Base-by-base conservation (phyloP, 225 moss, liverwort and hornwort species). In the Lunularia cruciata region DNA sequence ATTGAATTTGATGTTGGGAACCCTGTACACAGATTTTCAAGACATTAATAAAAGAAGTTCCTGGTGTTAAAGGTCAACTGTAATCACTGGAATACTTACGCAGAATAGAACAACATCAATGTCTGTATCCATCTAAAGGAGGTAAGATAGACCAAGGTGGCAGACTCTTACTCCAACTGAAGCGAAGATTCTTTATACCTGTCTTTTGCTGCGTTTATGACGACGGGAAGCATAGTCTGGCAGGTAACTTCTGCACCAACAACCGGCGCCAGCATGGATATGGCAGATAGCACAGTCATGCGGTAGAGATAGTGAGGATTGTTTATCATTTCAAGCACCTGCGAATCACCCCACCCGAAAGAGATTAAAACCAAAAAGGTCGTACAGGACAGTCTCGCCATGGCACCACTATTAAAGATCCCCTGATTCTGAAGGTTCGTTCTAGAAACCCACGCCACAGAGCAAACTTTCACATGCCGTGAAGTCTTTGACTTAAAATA, bases 1-100 rank as follows among this genome's bases (percentile, higher is more conserved):
- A 58, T 96, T 96, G 77, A 96, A 96, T 87, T 96, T 96, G 72
- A 96, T 92, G 71, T 96, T 96, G 25, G 95, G 95, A 67, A 96
- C 95, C 86, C 90, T 96, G 82, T 49, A 73, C 31, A 74, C 5
- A 26, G 46, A 56, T 19, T 32, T 56, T 19, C 3, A 31, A n/a
- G 13, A 7, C n/a, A 9, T 0, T 5, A 40, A 38, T 8, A n/a
- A 22, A 12, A 26, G 8, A 59, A 32, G 3, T 36, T 59, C 35
- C 58, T 36, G 11, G 18, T 15, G 23, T 40, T 23, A 61, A 43
- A 10, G 43, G 43, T 16, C 43, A 43, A 16, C 12, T 43, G 3
- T 6, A 43, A 43, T 10, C 43, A 43, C 3, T 11, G 43, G 43
- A 16, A 43, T 11, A 43, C 16, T 11, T 43, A 10, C 11, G 43